Percentiles rank a stretch among this genome's conserved stretches.
phyloP scores from a whole-genome alignment of 83 land plant genomes.

The Picea engelmannii region DNA sequence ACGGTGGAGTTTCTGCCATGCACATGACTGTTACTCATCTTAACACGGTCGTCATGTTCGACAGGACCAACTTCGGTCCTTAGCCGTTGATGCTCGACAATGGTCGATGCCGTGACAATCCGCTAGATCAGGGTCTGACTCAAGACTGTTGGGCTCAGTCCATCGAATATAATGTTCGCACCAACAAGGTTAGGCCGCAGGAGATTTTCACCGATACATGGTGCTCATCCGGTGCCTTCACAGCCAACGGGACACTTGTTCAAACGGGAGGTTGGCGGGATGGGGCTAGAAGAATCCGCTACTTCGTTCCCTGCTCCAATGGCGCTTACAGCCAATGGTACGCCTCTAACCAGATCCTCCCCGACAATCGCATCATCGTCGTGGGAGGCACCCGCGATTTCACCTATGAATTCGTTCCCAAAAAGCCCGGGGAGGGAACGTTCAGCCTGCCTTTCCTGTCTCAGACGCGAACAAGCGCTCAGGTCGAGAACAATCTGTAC shows the following conservation, averaged over 20 bases:
- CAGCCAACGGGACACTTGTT: conserved; percentile 43
- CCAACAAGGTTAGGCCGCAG: conserved; percentile 19
- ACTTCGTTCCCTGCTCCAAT: conserved; percentile 36
- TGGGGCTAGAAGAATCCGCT: conserved; percentile 10
- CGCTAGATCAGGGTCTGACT: conserved; percentile 20
- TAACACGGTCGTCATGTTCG: too few relatives aligned
- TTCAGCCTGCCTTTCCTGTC: conserved; percentile 31
- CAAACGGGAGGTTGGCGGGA: conserved; percentile 41
- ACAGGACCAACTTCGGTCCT: too few relatives aligned
- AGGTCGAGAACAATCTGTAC: too few relatives aligned
- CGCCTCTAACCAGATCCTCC: too few relatives aligned
- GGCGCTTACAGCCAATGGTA: too few relatives aligned
- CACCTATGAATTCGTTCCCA: conserved; percentile 47
- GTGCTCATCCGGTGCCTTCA: conserved; percentile 60
- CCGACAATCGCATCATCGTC: too few relatives aligned
- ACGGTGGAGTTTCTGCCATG: too few relatives aligned
- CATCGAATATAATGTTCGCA: not conserved
- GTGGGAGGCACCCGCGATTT: conserved; percentile 37
- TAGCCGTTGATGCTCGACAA: too few relatives aligned
- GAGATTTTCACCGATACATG: conserved; percentile 52
- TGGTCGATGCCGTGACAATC: too few relatives aligned
- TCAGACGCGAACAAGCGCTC: conserved; percentile 3
- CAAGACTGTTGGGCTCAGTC: too few relatives aligned
- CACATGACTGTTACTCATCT: too few relatives aligned
- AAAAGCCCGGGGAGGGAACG: conserved; percentile 4